These are phyloP conservation scores for Yamadazyma sp. DNA, from an alignment of 1,139 yeast genomes.

Conservation along the genomic window DNA sequence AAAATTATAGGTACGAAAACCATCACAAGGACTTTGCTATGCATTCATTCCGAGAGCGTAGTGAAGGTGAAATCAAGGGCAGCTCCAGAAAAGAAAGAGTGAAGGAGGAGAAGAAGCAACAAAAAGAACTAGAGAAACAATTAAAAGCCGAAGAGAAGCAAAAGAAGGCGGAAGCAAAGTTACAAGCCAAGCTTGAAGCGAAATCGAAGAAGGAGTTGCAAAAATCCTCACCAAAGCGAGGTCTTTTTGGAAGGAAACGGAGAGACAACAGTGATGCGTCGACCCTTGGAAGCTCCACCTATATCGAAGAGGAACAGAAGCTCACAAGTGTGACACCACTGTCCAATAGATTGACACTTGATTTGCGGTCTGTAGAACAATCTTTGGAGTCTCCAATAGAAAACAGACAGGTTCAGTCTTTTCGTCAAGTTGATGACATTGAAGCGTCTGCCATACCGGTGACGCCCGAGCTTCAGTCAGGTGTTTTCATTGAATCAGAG, in stretches of 20 bases:
- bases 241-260: conserved; percentile 15
- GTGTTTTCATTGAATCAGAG: not conserved
- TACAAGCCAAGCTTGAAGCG: conserved; percentile 15
- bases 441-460: conserved; percentile 1
- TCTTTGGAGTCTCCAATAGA: not conserved
- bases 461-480: conserved; percentile 3
- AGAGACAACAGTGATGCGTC: conserved; percentile 10
- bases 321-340: conserved; percentile 1
- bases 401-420: not conserved
- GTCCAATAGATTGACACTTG: not conserved
- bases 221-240: conserved; percentile 12
- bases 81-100: conserved; percentile 31
- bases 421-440: not conserved
- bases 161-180: conserved; percentile 12
- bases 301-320: not conserved
- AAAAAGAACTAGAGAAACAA: conserved; percentile 18
- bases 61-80: conserved; percentile 9
- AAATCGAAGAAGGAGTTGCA: conserved; percentile 11
- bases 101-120: conserved; percentile 31
- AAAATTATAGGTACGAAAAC: conserved; percentile 33
- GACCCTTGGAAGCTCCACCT: conserved; percentile 9
- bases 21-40: conserved; percentile 40
- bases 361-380: not conserved
- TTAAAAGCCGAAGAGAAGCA: conserved; percentile 18
- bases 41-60: conserved; percentile 36